Percentiles rank a stretch among this genome's conserved stretches.
Evolutionary conservation across 371 early-diverging fungal species (phyloP).

Genomic region (Dinochytrium kinnereticum): DNA sequence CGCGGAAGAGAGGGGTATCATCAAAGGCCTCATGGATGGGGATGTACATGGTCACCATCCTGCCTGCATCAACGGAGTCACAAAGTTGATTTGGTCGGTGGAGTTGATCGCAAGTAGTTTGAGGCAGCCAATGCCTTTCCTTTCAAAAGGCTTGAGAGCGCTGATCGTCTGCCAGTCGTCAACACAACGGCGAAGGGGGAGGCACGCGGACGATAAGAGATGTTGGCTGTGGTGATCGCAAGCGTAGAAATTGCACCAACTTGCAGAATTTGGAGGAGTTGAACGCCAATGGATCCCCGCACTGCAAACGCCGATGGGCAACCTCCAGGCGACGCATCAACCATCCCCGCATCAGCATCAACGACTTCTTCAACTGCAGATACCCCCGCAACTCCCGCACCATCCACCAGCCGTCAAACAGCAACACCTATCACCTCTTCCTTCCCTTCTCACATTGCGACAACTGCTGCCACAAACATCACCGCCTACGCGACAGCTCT

Average conservation of each 20-base stretch:
- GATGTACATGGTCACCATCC: slow-evolving; percentile 18
- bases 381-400: not conserved
- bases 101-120: not conserved
- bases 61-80: too few relatives aligned
- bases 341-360: not conserved
- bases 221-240: too few relatives aligned
- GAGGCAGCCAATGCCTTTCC: too few relatives aligned
- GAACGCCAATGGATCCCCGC: too few relatives aligned
- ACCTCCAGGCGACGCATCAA: not conserved
- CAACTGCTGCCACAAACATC: slow-evolving; percentile 15
- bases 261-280: too few relatives aligned
- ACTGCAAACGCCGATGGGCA: too few relatives aligned
- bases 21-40: slow-evolving; percentile 27
- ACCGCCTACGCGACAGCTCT: slow-evolving; percentile 16
- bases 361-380: not conserved
- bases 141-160: too few relatives aligned
- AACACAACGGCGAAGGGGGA: too few relatives aligned
- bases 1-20: slow-evolving; percentile 26
- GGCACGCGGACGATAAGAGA: too few relatives aligned
- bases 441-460: not conserved
- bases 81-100: not conserved
- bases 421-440: not conserved
- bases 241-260: too few relatives aligned
- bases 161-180: too few relatives aligned
- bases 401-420: not conserved